A percentile compares a stretch with the other conserved stretches of the same genome.
Conservation (phyloP, 257 asterid genomes). For the Leonotis leonurus region DNA sequence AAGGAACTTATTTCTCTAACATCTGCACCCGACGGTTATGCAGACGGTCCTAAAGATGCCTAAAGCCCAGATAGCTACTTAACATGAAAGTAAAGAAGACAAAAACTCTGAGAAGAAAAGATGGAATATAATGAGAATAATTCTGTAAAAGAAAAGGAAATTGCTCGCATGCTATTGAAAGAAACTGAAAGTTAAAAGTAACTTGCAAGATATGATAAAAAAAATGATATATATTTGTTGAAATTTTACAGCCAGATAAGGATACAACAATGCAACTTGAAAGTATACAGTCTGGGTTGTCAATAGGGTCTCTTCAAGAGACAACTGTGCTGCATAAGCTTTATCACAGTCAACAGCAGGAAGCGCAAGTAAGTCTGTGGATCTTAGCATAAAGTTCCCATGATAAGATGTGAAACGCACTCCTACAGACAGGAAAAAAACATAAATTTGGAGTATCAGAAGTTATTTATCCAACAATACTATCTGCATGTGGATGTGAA, state of each 20-base stretch:
- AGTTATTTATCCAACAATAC: conserved; percentile 12
- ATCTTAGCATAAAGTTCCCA: conserved; percentile 95
- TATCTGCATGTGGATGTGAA: not conserved
- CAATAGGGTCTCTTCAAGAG: conserved; percentile 88
- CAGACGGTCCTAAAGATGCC: not conserved
- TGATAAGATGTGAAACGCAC: conserved; percentile 95
- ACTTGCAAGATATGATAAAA: not conserved
- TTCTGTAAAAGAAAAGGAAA: conserved; percentile 8
- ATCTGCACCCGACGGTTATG: conserved; percentile 6
- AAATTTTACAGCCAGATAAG: conserved; percentile 31
- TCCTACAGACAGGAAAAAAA: conserved; percentile 42
- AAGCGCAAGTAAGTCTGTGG: conserved; percentile 92
- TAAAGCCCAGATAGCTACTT: not conserved
- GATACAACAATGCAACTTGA: conserved; percentile 97
- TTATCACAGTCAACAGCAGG: conserved; percentile 99
- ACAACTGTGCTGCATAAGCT: conserved; percentile 91
- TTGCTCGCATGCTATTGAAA: conserved; percentile 1
- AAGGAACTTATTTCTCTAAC: conserved; percentile 24
- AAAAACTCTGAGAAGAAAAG: not conserved
- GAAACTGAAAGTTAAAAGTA: not conserved
- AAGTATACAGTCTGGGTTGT: conserved; percentile 77
- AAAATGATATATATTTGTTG: conserved; percentile 3
- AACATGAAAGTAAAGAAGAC: conserved; percentile 3
- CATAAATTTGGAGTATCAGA: conserved; percentile 13
- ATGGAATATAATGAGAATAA: not conserved